Evolutionary conservation across 441 rosid species (phyloP), one percentile per base, ranked within the genome.

Genomic region (Populus hybrid): DNA sequence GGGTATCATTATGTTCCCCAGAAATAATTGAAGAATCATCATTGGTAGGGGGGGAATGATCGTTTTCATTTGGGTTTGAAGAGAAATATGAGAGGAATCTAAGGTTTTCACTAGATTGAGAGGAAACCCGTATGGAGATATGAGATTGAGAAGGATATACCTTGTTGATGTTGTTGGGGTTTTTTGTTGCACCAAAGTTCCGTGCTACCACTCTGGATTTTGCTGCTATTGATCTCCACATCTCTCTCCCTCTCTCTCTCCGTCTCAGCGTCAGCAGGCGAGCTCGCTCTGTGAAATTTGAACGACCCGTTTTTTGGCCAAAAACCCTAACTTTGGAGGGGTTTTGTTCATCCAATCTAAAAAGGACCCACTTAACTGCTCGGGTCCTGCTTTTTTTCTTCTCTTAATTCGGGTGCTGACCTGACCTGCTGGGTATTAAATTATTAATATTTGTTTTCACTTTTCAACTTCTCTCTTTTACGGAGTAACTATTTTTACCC

Each of bases 161-260:
- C 88, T 81, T 76, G 24, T 75, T 78, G 10, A 18, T 46, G 20
- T 46, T 11, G 54, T 12, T 46, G 6, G 78, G 74, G 75, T 69
- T 76, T 77, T 77, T 71, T 42, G 68, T n/a, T 14, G 76, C 76
- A 42, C 72, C 54, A 46, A 87, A 75, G 21, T 71, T 80, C 8
- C 81, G 81, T 42, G 88, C 75, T 10, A 82, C 85, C 69, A 46
- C 78, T 63, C 76, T 81, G 46, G 86, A 83, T 74, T 87, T 85
- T 24, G 81, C 68, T 26, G 86, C 81, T 38, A 87, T 42, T 36
- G 86, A 84, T 87, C 90, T 89, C 91, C 86, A 88, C 95, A 89
- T 90, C 81, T 77, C 30, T 30, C 42, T 8, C 36, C 16, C 21
- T 10, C 12, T 32, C 21, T 10, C 6, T 73, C 11, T 26, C 54